These are phyloP conservation scores for Leccinum aurantiacum DNA, from an alignment of 768 basidiomycete genomes.

Conservation along the genomic window DNA sequence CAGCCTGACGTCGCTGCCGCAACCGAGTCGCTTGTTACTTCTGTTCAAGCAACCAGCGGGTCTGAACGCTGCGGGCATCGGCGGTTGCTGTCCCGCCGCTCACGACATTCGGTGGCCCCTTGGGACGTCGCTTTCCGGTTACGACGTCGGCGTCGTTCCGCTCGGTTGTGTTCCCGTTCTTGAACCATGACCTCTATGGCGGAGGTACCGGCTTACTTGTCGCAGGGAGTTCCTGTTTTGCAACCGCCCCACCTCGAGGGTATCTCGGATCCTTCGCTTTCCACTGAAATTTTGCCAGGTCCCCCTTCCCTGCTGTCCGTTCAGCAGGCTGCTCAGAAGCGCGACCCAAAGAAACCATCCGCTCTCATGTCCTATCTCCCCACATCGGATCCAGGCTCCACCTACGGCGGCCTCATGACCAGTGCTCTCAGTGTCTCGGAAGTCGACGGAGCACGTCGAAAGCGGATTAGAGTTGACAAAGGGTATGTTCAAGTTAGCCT, in stretches of 20 bases:
- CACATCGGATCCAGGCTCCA: constrained; percentile 82
- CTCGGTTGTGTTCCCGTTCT: constrained; percentile 28
- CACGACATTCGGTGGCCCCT: constrained; percentile 23
- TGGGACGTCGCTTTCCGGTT: constrained; percentile 18
- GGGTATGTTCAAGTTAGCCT: constrained; percentile 49
- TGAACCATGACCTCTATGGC: constrained; percentile 69
- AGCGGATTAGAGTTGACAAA: constrained; percentile 73
- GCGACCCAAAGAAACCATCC: constrained; percentile 77
- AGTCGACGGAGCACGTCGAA: constrained; percentile 64
- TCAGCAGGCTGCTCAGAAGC: constrained; percentile 70
- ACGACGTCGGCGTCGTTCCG: constrained; percentile 20
- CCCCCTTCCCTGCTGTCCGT: constrained; percentile 74
- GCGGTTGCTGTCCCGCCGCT: constrained; percentile 18
- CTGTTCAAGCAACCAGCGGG: constrained; percentile 13
- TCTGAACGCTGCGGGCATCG: constrained; percentile 22
- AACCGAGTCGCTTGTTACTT: constrained; percentile 21
- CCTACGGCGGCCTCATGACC: constrained; percentile 76
- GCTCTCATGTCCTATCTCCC: constrained; percentile 77
- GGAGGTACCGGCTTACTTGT: constrained; percentile 65
- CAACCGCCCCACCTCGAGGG: constrained; percentile 83
- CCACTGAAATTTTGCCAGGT: constrained; percentile 88
- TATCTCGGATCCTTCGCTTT: constrained; percentile 64
- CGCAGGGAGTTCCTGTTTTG: constrained; percentile 67
- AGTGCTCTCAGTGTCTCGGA: constrained; percentile 58
- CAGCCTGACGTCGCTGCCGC: constrained; percentile 15